Base-by-base conservation (phyloP, 2,329 filamentous ascomycete genomes). In the Tolypocladium ovalisporum region DNA sequence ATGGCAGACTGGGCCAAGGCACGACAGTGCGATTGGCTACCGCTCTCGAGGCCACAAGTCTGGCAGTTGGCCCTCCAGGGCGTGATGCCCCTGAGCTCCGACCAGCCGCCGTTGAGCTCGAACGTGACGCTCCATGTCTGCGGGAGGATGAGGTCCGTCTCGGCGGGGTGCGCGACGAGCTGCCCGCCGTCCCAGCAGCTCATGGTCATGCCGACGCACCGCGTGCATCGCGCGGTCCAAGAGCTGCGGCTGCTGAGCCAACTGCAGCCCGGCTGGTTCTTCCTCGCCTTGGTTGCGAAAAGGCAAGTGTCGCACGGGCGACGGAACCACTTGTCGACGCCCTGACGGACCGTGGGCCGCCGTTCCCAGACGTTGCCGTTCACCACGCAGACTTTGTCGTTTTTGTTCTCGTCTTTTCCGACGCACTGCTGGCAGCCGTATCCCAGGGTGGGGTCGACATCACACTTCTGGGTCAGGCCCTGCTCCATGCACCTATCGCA, bases 281-380 rank as follows among this genome's bases (percentile, higher is more conserved):
- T 59, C n/a, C 54, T 61, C 39, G 52, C 35, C 19, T 42, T 55
- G 55, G 32, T 59, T 61, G 1, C 52, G 3, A n/a, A 51, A 6
- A 22, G 54, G 56, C 66, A 68, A 12, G 58, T 56, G 4, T 66
- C 64, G 52, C 66, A 68, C 4, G 58, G 57, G 40, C 59, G 63
- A 1, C 66, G 65, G 36, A 63, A 63, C 66, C 66, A 68, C 13
- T 53, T 54, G 22, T 22, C 8, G 35, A 54, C 44, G 9, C 61
- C 62, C 52, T 61, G 59, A 5, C 61, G 60, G 1, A 58, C 39
- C 3, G 60, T 65, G 29, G 63, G 63, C 37, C 60, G 57, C 10
- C 49, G 54, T 13, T 58, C 39, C 59, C 58, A 40, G n/a, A 17
- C 8, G 32, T n/a, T 24, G 54, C 60, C 57, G 22, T 60, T 55